phyloP scores from a whole-genome alignment of 2,329 filamentous ascomycete genomes.

The Cladosporium cucumerinum region DNA sequence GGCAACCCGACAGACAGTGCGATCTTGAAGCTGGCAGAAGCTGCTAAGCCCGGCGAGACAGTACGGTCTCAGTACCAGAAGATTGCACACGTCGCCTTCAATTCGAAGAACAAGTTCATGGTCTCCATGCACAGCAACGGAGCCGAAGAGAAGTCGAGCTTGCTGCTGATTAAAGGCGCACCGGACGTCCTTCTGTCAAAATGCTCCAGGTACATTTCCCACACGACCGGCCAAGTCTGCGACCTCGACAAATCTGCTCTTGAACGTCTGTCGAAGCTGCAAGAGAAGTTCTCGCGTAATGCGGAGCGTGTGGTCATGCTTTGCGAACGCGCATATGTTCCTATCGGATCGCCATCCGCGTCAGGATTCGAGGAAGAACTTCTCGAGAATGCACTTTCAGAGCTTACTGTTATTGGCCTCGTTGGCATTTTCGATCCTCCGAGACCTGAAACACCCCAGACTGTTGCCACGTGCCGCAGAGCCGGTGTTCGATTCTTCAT shows the following conservation, averaged over 20 bases:
- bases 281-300: constrained; percentile 42
- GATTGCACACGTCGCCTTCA: constrained; percentile 47
- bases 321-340: constrained; percentile 38
- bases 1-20: constrained; percentile 47
- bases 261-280: constrained; percentile 36
- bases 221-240: constrained; percentile 28
- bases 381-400: constrained; percentile 26
- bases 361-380: constrained; percentile 54
- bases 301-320: constrained; percentile 46
- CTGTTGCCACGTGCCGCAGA: constrained; percentile 44
- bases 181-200: constrained; percentile 28
- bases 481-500: constrained; percentile 49
- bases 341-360: constrained; percentile 29
- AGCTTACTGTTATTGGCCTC: constrained; percentile 32
- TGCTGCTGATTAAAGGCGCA: constrained; percentile 28
- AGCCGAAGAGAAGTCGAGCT: constrained; percentile 20
- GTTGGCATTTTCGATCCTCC: constrained; percentile 35
- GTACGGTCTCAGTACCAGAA: constrained; percentile 22
- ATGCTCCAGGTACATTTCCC: constrained; percentile 17
- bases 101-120: constrained; percentile 53
- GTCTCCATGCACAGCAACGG: constrained; percentile 34
- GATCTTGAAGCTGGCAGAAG: constrained; percentile 41
- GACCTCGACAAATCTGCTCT: constrained; percentile 37
- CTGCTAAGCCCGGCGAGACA: constrained; percentile 6
- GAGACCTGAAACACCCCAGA: constrained; percentile 34